Base-by-base conservation (phyloP, 2,329 filamentous ascomycete species). In the Colletotrichum musicola region DNA sequence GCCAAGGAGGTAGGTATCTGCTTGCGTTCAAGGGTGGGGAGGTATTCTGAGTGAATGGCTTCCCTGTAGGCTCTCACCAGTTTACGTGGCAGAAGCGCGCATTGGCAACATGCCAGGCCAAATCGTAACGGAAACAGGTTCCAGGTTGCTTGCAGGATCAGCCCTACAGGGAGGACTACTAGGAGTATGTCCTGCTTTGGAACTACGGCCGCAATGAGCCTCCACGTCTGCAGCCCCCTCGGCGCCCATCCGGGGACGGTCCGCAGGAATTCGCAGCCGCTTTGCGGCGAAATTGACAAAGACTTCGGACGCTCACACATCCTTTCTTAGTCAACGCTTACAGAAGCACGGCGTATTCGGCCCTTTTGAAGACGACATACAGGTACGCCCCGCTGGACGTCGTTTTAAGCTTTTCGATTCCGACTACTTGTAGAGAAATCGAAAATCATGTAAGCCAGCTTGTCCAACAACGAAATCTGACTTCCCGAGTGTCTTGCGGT, bases 311-410 rank as follows among this genome's bases (percentile, higher is more conserved):
- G 40, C 40, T 27, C 20, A 25, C 22, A 18, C 35, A 27, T 16
- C 42, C 47, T 25, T 13, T 16, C 51, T 61, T 69, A 62, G 7
- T 35, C 30, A 35, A 51, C n/a, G 47, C 68, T 62, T 50, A 65
- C 63, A 27, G 40, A 60, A 55, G 47, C 4, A 46, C 18, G 6
- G 4, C 30, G 25, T 42, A 46, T 25, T 56, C 22, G 30, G 54
- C 49, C 56, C 49, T 61, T 56, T 30, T 35, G 7, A 20, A 18
- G 53, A 40, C 27, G 25, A 10, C 46, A 35, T 10, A 14, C 44
- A 27, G 22, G 12, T 20, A 60, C 42, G 44, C 6, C 47, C 16
- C 20, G 14, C 7, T 55, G 13, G 60, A 20, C 22, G 61, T 64
- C 18, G 16, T 16, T 54, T 59, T 44, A 55, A 59, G 61, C 54